phyloP scores from a whole-genome alignment of 345 rosid species.

The Diplotaxis tenuifolia region DNA sequence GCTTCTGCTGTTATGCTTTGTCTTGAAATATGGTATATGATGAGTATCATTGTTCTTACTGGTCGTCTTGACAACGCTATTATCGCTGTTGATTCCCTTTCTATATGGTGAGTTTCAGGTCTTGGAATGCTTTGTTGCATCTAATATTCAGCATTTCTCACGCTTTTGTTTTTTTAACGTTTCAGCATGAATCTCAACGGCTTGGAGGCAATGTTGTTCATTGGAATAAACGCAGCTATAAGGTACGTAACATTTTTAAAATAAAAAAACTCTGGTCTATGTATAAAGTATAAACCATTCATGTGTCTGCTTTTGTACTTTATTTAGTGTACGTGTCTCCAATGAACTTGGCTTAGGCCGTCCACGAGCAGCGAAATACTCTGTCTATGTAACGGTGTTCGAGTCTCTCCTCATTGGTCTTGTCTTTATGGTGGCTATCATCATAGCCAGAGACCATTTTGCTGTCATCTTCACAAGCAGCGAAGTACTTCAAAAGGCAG shows the following conservation, averaged over 20 bases:
- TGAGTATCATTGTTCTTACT: slow-evolving; percentile 68
- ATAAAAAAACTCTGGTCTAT: too few relatives aligned
- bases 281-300: too few relatives aligned
- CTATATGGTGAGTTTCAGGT: slow-evolving; percentile 59
- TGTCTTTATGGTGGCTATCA: slow-evolving; percentile 52
- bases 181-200: slow-evolving; percentile 82
- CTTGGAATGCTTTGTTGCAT: background rate
- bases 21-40: slow-evolving; percentile 83
- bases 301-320: background rate
- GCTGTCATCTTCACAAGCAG: slow-evolving; percentile 64
- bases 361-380: slow-evolving; percentile 77
- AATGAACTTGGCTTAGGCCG: slow-evolving; percentile 76
- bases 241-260: slow-evolving; percentile 39
- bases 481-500: slow-evolving; percentile 48
- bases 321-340: slow-evolving; percentile 67
- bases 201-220: slow-evolving; percentile 71
- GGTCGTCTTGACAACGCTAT: slow-evolving; percentile 71
- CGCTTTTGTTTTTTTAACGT: background rate
- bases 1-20: slow-evolving; percentile 89
- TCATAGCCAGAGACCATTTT: slow-evolving; percentile 53
- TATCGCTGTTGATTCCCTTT: slow-evolving; percentile 71
- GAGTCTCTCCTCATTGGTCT: slow-evolving; percentile 66
- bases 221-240: slow-evolving; percentile 72
- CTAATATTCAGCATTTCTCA: background rate
- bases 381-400: slow-evolving; percentile 51